Base-by-base conservation (phyloP, 1,284 basidiomycete species). In the Trichosporon sp. region DNA sequence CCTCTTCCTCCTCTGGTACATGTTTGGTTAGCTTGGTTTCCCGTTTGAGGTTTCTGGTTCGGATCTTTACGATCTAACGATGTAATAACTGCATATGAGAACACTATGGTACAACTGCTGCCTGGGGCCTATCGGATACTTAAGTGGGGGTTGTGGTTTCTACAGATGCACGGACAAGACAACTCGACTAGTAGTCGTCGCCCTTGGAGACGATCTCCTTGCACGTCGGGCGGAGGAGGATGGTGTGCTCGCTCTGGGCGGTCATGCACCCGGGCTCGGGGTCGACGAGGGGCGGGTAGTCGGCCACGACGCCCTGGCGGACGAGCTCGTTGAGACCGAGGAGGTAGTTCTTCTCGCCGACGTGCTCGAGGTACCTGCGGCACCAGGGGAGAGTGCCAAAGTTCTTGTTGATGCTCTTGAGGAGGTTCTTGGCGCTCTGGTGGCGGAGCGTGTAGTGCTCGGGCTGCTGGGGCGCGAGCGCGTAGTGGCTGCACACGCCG, bases 351-450 rank as follows among this genome's bases (percentile, higher is more conserved):
- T 90, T 93, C 86, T 98, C 96, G n/a, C 97, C 97, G 2, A 88
- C 85, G 32, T 94, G 89, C 78, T 98, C 97, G 40, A 99, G 88
- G 83, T 99, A 99, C 70, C 97, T 87, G 74, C 96, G 88, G 83
- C 96, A 99, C 86, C 94, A 99, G 3, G 97, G 96, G 70, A 99
- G 85, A 2, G 95, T 96, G 63, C 94, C 96, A 84, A 99, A 99
- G 84, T 94, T 91, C 83, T 90, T 92, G 81, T 94, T 92, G 85
- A 99, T 98, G 4, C 90, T 90, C 77, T 91, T 92, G 40, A 99
- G 87, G 59, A 99, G 84, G 4, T 91, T 88, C 83, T 94, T 96
- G 0, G 96, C 94, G 31, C 91, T 90, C 65, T 90, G 91, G 76
- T 96, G 86, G 73, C 94, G 79, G 65, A 81, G 75, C 10, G 68